Evolutionary conservation across 352 stramenopile species (phyloP).

Genomic region (Elongisporangium undulatum): DNA sequence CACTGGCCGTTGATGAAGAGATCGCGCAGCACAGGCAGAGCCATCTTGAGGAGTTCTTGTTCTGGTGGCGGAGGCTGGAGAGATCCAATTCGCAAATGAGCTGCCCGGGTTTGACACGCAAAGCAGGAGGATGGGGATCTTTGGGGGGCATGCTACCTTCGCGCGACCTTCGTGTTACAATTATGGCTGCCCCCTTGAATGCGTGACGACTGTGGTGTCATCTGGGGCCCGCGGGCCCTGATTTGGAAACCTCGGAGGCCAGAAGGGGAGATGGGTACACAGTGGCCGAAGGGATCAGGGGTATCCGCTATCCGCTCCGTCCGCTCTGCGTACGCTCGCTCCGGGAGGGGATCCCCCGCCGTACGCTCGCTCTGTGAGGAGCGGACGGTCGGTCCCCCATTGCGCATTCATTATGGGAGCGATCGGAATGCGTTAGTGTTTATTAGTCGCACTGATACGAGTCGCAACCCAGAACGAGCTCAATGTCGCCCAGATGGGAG

Average conservation of each 20-base stretch:
- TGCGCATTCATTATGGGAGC: neutral
- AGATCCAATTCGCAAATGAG: neutral
- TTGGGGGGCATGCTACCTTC: neutral
- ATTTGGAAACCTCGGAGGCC: neutral
- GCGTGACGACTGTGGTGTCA: neutral
- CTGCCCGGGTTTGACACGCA: neutral
- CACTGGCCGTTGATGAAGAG: constrained; percentile 62
- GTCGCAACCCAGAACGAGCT: constrained; percentile 67
- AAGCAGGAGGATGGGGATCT: neutral
- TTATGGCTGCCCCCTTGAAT: neutral
- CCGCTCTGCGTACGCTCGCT: neutral
- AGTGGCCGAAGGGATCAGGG: too few species aligned
- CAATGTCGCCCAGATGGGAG: constrained; percentile 54
- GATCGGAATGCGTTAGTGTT: neutral
- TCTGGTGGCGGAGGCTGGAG: neutral
- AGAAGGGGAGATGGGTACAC: too few species aligned
- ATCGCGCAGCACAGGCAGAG: constrained; percentile 36
- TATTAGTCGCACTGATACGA: constrained; percentile 54
- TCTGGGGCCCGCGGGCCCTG: neutral
- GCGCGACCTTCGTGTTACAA: neutral
- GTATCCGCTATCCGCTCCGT: neutral
- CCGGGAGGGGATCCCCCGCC: neutral
- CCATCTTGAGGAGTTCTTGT: neutral
- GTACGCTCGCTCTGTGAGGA: neutral
- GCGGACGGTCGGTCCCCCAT: neutral